phyloP scores from a whole-genome alignment of 2,329 filamentous ascomycete species.

The Neonectria punicea region DNA sequence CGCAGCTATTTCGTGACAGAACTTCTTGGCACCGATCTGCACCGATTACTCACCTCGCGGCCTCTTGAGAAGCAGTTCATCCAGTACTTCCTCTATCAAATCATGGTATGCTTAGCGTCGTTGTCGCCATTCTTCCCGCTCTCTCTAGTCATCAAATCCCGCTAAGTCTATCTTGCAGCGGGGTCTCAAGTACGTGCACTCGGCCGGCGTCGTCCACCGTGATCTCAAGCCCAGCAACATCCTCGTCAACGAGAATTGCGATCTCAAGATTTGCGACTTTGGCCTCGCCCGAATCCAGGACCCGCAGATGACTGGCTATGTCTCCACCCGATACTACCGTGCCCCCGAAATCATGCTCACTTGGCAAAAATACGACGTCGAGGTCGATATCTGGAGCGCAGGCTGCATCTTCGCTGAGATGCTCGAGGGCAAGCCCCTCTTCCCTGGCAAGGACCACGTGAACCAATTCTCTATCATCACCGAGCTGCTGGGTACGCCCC shows the following conservation, averaged over 20 bases:
- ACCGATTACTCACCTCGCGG: slow-evolving; percentile 92
- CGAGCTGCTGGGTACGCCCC: slow-evolving; percentile 93
- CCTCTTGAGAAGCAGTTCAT: slow-evolving; percentile 99
- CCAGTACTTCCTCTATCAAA: slow-evolving; percentile 99
- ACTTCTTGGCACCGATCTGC: slow-evolving; percentile 94
- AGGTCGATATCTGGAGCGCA: slow-evolving; percentile 99
- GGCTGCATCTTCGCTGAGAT: slow-evolving; percentile 99
- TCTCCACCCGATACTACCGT: slow-evolving; percentile 98
- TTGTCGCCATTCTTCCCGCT: background rate
- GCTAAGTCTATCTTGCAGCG: slow-evolving; percentile 65
- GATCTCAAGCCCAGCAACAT: slow-evolving; percentile 99
- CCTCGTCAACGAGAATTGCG: slow-evolving; percentile 99
- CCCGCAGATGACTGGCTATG: slow-evolving; percentile 99
- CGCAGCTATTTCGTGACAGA: slow-evolving; percentile 96
- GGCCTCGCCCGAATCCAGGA: slow-evolving; percentile 97
- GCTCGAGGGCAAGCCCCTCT: slow-evolving; percentile 97
- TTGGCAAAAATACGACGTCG: slow-evolving; percentile 99
- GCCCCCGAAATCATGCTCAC: slow-evolving; percentile 99
- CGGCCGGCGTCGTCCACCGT: slow-evolving; percentile 95
- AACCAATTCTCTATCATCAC: slow-evolving; percentile 99
- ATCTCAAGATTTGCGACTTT: slow-evolving; percentile 99
- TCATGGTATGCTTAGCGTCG: slow-evolving; percentile 74
- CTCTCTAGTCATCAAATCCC: slow-evolving; percentile 1
- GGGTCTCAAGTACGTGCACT: slow-evolving; percentile 98
- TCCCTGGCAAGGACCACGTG: slow-evolving; percentile 98